phyloP scores from a whole-genome alignment of 768 basidiomycete species.

The Dictyophora rubrovolvata region DNA sequence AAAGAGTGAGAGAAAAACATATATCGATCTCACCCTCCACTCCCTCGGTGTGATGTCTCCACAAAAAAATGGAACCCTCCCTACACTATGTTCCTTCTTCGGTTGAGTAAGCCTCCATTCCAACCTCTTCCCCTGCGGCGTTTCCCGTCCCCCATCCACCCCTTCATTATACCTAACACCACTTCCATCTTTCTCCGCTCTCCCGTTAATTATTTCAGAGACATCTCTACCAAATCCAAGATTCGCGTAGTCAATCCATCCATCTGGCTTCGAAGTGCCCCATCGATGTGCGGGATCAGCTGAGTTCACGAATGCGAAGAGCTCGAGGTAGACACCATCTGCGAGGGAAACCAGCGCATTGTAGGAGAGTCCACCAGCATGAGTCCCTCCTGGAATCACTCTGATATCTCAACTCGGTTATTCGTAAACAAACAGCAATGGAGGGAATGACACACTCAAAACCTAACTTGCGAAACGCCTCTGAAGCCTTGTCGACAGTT shows the following conservation, averaged over 20 bases:
- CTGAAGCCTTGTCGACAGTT: constrained; percentile 36
- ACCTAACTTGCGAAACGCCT: constrained; percentile 48
- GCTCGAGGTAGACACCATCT: constrained; percentile 57
- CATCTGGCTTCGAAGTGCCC: constrained; percentile 37
- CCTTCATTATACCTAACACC: constrained; percentile 36
- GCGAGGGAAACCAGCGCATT: constrained; percentile 57
- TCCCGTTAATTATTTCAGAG: constrained; percentile 44
- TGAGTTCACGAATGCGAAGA: constrained; percentile 55
- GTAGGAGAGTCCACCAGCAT: constrained; percentile 50
- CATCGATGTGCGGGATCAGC: constrained; percentile 39
- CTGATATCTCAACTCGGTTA: constrained; percentile 28
- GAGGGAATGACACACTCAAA: constrained; percentile 41
- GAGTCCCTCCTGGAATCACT: constrained; percentile 56
- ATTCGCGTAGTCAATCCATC: constrained; percentile 63
- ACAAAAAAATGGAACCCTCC: constrained; percentile 58
- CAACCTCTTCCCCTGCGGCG: constrained; percentile 44
- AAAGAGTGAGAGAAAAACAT: background rate
- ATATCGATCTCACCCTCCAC: constrained; percentile 38
- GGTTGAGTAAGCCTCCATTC: constrained; percentile 50
- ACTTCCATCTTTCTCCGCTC: constrained; percentile 30
- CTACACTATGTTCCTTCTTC: constrained; percentile 16
- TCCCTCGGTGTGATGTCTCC: constrained; percentile 57
- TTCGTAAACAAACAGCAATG: background rate
- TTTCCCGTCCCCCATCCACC: constrained; percentile 41
- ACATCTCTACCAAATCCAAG: constrained; percentile 39